Conservation (phyloP, 169 alveolate species). For the Plasmodium sp. region DNA sequence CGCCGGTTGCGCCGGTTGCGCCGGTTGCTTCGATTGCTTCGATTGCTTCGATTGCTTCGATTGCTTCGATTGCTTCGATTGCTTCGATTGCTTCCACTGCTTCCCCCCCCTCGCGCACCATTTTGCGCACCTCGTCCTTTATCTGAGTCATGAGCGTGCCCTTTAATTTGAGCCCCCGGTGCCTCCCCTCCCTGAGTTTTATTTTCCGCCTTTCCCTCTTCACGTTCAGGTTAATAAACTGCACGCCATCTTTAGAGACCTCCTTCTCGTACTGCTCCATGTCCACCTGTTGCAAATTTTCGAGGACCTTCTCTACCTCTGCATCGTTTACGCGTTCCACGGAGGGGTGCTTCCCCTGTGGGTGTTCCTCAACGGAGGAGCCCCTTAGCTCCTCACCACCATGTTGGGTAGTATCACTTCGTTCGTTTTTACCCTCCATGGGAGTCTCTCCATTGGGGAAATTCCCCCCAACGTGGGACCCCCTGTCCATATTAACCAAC, state of each 20-base stretch:
- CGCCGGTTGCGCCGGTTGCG: too few species aligned
- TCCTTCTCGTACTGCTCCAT: constrained; percentile 58
- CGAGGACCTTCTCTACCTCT: constrained; percentile 1
- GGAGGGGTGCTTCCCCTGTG: background rate
- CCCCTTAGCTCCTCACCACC: background rate
- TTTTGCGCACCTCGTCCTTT: constrained; percentile 18
- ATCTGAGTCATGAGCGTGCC: constrained; percentile 17
- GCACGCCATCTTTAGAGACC: constrained; percentile 34
- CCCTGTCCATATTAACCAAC: constrained; percentile 11
- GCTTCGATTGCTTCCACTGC: background rate
- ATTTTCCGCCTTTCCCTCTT: constrained; percentile 46
- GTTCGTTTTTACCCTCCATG: background rate
- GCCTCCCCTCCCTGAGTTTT: constrained; percentile 12
- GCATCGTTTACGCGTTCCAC: constrained; percentile 10
- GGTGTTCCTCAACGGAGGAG: background rate
- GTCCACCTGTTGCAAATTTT: constrained; percentile 51
- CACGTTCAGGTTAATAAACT: constrained; percentile 48
- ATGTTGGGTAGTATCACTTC: background rate
- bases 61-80: background rate
- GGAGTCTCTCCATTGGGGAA: background rate
- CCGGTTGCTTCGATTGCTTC: background rate
- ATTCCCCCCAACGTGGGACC: background rate
- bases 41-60: background rate
- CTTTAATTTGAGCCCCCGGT: constrained; percentile 47
- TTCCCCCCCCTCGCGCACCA: background rate